Evolutionary conservation across 192 early-diverging fungal species (phyloP), one percentile per base, ranked within the genome.

Genomic region (Rhizophlyctis rosea): DNA sequence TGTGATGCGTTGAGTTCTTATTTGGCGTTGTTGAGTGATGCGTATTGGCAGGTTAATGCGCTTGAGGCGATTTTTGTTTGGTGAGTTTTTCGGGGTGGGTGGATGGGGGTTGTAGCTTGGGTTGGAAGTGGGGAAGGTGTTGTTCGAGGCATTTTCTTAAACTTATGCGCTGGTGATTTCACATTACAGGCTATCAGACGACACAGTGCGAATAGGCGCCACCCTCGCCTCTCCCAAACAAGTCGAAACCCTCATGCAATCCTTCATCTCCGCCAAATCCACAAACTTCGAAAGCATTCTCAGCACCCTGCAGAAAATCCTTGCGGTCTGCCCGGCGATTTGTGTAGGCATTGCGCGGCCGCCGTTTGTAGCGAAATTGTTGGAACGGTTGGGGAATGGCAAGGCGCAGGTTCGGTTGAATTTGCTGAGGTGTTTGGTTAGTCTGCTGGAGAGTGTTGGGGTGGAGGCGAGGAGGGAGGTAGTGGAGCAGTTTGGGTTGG

Each of bases 31-130:
- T 69, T 87, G 49, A 76, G 62, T 25, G 83, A 83, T 61, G 64
- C 75, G 4, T 75, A 78, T 28, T 86, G 81, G 81, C 77, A 80
- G 56, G 80, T 81, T 9, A 81, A 80, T 67, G 79, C 81, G 5
- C 68, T 87, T 49, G 83, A 87, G 36, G 76, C 85, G 18, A 79
- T 87, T 9, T 60, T 76, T 27, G 64, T 69, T 24, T 87, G 84
- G 85, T 82, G 75, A 48, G 69, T 61, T 3, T 21, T 50, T 18
- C 24, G 3, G 27, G 7, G 51, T 53, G 21, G 25, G 27, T 1
- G 32, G 70, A 72, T 64, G 47, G 77, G 24, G 72, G 75, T 57
- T 73, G 77, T 57, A 77, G 77, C 34, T 66, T 65, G 1, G 52
- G 31, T 47, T 47, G 2, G 64, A 68, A 7, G 78, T 78, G 1